These are phyloP conservation scores for Biscutella laevigata DNA, from an alignment of 441 rosid species.

Conservation along the genomic window DNA sequence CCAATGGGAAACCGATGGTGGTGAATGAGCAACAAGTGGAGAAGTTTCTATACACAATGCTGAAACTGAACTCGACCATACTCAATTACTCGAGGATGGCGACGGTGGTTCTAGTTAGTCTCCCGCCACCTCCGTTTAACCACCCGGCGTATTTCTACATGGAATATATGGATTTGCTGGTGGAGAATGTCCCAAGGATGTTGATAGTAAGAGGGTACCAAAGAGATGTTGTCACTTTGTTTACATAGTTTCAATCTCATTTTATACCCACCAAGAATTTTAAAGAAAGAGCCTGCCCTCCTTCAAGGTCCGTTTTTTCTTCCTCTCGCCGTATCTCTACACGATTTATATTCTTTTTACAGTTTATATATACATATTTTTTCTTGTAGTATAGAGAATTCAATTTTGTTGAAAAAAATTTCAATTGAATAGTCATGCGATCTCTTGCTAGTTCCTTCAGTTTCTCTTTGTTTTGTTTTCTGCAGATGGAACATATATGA, in stretches of 20 bases:
- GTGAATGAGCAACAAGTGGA: slow-evolving; percentile 88
- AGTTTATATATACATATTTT: too few relatives aligned
- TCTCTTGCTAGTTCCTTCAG: neutral
- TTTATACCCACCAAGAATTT: slow-evolving; percentile 12
- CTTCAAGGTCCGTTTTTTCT: slow-evolving; percentile 12
- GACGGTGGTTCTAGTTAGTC: slow-evolving; percentile 89
- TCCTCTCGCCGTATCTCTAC: neutral
- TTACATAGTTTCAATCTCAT: slow-evolving; percentile 45
- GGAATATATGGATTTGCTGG: slow-evolving; percentile 98
- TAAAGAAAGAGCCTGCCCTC: neutral
- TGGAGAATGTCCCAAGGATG: slow-evolving; percentile 85
- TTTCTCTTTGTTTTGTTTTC: neutral
- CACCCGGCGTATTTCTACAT: slow-evolving; percentile 93
- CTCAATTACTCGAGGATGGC: slow-evolving; percentile 91
- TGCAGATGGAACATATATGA: slow-evolving; percentile 16
- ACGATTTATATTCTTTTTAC: neutral
- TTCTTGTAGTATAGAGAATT: slow-evolving; percentile 15
- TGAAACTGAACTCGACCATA: slow-evolving; percentile 87
- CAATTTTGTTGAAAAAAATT: slow-evolving; percentile 15
- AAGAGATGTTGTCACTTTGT: slow-evolving; percentile 89
- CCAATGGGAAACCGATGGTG: slow-evolving; percentile 66
- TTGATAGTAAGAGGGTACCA: slow-evolving; percentile 97
- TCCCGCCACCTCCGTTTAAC: slow-evolving; percentile 76
- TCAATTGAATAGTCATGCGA: neutral
- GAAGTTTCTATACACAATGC: slow-evolving; percentile 81